These are phyloP conservation scores for Phlebiopsis flavidoalba DNA, from an alignment of 768 basidiomycete species.

Conservation along the genomic window DNA sequence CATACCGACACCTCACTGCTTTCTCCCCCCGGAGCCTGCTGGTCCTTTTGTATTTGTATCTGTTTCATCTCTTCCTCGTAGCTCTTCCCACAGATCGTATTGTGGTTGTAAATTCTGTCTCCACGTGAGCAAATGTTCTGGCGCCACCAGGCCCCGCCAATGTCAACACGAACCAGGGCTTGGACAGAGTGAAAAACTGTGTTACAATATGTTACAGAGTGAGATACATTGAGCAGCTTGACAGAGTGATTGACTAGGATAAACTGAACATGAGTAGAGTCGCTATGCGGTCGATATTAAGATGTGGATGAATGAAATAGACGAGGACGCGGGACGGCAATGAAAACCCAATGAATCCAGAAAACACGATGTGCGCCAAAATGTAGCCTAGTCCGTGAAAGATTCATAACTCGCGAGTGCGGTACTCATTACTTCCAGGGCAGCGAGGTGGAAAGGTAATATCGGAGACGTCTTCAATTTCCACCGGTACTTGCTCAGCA, in stretches of 20 bases:
- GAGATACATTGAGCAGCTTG: not conserved
- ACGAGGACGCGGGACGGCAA: not conserved
- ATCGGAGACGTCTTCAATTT: slow-evolving; percentile 43
- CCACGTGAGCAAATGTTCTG: not conserved
- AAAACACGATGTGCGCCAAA: not conserved
- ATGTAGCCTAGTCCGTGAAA: not conserved
- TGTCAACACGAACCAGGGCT: no score
- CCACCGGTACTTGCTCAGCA: slow-evolving; percentile 52
- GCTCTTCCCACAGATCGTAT: not conserved
- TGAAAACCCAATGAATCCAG: not conserved
- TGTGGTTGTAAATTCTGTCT: no score
- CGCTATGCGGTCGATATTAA: not conserved
- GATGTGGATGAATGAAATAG: not conserved
- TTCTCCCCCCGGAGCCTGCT: no score
- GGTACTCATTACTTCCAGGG: slow-evolving; percentile 56
- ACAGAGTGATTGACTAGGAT: not conserved
- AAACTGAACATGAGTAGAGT: not conserved
- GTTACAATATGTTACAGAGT: slow-evolving; percentile 1
- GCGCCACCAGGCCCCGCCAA: no score
- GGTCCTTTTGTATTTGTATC: no score
- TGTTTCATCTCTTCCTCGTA: no score
- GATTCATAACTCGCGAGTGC: slow-evolving; percentile 26
- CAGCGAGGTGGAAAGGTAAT: slow-evolving; percentile 72
- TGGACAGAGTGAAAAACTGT: not conserved
- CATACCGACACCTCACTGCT: no score